phyloP scores from a whole-genome alignment of 805 yeast genomes.

The Lachancea lanzarotensis region DNA sequence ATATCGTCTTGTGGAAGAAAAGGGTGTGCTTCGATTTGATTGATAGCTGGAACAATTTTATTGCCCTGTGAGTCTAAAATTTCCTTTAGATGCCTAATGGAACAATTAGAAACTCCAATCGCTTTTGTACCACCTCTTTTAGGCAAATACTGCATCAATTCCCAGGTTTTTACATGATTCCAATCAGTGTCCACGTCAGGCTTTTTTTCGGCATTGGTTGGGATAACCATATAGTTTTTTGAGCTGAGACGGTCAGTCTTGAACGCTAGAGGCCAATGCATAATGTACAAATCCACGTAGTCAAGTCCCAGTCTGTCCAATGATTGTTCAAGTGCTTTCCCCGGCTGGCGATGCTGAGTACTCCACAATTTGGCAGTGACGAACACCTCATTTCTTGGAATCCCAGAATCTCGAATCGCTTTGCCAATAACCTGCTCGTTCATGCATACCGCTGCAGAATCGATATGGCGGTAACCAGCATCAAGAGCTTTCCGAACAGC shows the following conservation, averaged over 20 bases:
- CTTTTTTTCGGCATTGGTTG: constrained; percentile 34
- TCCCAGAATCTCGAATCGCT: constrained; percentile 49
- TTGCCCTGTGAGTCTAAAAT: constrained; percentile 45
- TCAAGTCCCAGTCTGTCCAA: constrained; percentile 59
- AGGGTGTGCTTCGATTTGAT: constrained; percentile 77
- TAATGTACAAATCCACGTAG: constrained; percentile 69
- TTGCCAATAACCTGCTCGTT: constrained; percentile 62
- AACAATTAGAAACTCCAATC: constrained; percentile 74
- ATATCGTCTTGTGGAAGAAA: constrained; percentile 59
- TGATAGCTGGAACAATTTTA: constrained; percentile 55
- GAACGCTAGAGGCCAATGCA: constrained; percentile 76
- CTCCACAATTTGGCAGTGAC: constrained; percentile 68
- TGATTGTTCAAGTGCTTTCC: constrained; percentile 49
- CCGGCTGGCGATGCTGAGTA: constrained; percentile 44
- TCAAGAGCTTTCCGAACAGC: constrained; percentile 58
- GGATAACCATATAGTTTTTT: constrained; percentile 30
- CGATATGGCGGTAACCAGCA: constrained; percentile 68
- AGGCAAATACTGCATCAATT: constrained; percentile 52
- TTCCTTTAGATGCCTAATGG: constrained; percentile 44
- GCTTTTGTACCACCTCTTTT: constrained; percentile 48
- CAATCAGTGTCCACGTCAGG: constrained; percentile 35
- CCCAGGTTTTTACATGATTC: constrained; percentile 54
- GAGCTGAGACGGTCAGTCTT: constrained; percentile 37
- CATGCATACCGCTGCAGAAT: constrained; percentile 63
- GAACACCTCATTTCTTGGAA: constrained; percentile 59